These are phyloP conservation scores for Knufia fluminis DNA, from an alignment of 2,329 filamentous ascomycete genomes.

Conservation along the genomic window DNA sequence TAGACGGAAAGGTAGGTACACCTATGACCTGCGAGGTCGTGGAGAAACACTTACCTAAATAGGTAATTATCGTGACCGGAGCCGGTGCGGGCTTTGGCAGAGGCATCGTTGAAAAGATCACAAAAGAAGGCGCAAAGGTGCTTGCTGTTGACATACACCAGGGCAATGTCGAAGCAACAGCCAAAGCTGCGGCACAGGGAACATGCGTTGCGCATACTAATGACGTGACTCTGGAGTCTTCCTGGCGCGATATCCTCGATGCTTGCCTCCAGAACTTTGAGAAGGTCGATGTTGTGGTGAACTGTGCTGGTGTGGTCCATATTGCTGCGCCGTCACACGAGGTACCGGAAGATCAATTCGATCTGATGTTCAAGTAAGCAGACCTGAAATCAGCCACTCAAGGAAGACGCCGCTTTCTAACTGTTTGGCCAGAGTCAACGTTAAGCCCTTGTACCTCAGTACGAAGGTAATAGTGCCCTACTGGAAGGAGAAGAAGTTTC, in stretches of 20 bases:
- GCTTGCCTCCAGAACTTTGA: constrained; percentile 5
- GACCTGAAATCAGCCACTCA: background rate
- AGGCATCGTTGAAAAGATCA: constrained; percentile 15
- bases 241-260: constrained; percentile 14
- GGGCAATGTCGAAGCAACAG: constrained; percentile 6
- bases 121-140: constrained; percentile 13
- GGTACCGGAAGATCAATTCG: constrained; percentile 17
- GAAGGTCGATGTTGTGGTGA: constrained; percentile 16
- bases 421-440: constrained; percentile 11
- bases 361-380: constrained; percentile 13
- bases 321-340: constrained; percentile 14
- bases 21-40: background rate
- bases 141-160: constrained; percentile 15
- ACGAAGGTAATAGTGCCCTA: constrained; percentile 18
- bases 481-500: constrained; percentile 15
- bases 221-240: constrained; percentile 14
- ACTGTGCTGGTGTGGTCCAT: constrained; percentile 16
- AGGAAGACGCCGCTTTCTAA: too few species aligned
- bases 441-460: constrained; percentile 19
- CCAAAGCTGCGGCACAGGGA: background rate
- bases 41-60: background rate
- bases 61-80: constrained; percentile 14
- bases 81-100: constrained; percentile 14
- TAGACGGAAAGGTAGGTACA: constrained; percentile 10
- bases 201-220: constrained; percentile 4